phyloP scores from a whole-genome alignment of 768 basidiomycete species.

The Tremella yokohamensis region DNA sequence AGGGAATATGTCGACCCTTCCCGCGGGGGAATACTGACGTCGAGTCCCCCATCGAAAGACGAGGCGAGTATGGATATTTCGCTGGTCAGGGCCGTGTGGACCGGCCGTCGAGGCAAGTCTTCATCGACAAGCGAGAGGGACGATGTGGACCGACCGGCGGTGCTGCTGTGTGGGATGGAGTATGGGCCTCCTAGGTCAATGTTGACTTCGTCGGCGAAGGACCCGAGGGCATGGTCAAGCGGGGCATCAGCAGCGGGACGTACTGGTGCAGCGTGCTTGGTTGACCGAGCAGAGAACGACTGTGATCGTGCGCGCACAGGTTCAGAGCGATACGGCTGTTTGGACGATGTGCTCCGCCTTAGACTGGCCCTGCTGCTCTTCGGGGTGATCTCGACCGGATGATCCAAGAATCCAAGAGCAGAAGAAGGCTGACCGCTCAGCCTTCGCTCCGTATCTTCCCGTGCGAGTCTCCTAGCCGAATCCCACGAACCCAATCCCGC shows the following conservation, averaged over 20 bases:
- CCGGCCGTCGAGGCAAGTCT: too few relatives aligned
- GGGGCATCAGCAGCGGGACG: too few relatives aligned
- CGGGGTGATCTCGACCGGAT: background rate
- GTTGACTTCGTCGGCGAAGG: too few relatives aligned
- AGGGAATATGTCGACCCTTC: background rate
- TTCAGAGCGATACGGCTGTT: background rate
- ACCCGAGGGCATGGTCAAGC: too few relatives aligned
- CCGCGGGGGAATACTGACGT: too few relatives aligned
- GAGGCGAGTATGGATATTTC: too few relatives aligned
- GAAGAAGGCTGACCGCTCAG: background rate
- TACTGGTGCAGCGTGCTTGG: background rate
- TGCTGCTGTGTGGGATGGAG: too few relatives aligned
- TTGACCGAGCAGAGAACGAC: slow-evolving; percentile 1
- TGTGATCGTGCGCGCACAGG: background rate
- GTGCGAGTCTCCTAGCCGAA: background rate
- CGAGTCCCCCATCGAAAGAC: too few relatives aligned
- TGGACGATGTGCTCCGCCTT: background rate
- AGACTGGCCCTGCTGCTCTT: background rate
- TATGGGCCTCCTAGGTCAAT: too few relatives aligned
- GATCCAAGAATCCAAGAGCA: background rate
- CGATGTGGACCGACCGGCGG: too few relatives aligned
- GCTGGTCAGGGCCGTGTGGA: too few relatives aligned
- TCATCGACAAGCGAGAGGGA: too few relatives aligned
- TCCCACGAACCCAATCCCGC: background rate
- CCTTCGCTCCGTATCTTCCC: background rate